phyloP scores from a whole-genome alignment of 192 early-diverging fungal species.

The Gigaspora rosea region DNA sequence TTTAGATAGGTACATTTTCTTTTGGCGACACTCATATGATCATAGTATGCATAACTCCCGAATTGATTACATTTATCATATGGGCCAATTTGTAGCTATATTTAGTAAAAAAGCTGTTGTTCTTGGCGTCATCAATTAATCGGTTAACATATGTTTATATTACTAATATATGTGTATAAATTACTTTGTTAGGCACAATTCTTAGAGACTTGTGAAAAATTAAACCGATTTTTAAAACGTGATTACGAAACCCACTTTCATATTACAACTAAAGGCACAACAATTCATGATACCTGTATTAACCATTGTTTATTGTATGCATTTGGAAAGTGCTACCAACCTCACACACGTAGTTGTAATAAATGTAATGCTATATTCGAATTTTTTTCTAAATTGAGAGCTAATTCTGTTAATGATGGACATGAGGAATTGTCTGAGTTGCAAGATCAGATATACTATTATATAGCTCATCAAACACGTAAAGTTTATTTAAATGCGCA shows the following conservation, averaged over 20 bases:
- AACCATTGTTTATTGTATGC: neutral
- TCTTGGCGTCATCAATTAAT: too few relatives aligned
- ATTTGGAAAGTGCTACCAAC: neutral
- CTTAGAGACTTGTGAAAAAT: too few relatives aligned
- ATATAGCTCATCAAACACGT: neutral
- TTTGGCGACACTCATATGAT: too few relatives aligned
- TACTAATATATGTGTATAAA: too few relatives aligned
- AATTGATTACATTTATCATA: too few relatives aligned
- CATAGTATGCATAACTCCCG: too few relatives aligned
- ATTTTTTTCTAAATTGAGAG: neutral
- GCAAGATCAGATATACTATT: neutral
- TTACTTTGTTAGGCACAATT: too few relatives aligned
- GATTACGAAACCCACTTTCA: neutral
- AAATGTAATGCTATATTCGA: neutral
- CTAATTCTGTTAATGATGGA: neutral
- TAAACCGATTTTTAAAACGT: neutral
- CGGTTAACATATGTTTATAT: too few relatives aligned
- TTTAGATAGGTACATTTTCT: too few relatives aligned
- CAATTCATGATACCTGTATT: neutral
- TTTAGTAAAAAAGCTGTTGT: too few relatives aligned
- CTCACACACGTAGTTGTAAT: neutral
- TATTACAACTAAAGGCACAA: neutral
- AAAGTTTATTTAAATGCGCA: neutral
- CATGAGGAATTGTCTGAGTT: neutral
- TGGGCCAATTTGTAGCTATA: too few relatives aligned